phyloP scores from a whole-genome alignment of 208 protist species.

The Tritrichomonas foetus region DNA sequence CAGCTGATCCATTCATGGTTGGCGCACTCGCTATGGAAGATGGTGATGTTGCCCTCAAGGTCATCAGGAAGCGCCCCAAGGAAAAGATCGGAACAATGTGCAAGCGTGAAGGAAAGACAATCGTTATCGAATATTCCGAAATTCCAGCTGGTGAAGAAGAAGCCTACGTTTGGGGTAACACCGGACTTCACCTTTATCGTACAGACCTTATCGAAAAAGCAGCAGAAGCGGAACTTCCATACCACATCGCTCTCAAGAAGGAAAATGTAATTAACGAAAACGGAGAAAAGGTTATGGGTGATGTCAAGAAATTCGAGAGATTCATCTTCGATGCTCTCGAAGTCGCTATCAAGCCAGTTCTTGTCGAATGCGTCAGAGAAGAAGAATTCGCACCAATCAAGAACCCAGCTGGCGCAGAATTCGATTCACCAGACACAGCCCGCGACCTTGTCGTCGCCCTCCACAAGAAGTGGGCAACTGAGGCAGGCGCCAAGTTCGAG shows the following conservation, averaged over 20 bases:
- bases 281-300: not conserved
- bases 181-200: not conserved
- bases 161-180: not conserved
- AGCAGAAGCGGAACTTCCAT: not conserved
- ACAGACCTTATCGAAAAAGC: not conserved
- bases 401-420: constrained; percentile 71
- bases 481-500: not conserved
- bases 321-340: constrained; percentile 95
- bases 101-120: not conserved
- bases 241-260: not conserved
- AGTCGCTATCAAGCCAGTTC: constrained; percentile 58
- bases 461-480: not conserved
- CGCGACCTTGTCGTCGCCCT: not conserved
- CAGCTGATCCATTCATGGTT: constrained; percentile 12
- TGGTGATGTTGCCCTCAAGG: not conserved
- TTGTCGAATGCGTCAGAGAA: constrained; percentile 72
- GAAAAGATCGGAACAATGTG: not conserved
- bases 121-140: not conserved
- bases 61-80: not conserved
- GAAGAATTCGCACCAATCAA: constrained; percentile 92
- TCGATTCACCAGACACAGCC: constrained; percentile 74
- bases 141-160: not conserved
- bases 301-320: constrained; percentile 83
- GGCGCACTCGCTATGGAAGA: not conserved
- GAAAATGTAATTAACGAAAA: not conserved